phyloP scores from a whole-genome alignment of 202 grass and related monocot species.

The Schoenoplectus triqueter region DNA sequence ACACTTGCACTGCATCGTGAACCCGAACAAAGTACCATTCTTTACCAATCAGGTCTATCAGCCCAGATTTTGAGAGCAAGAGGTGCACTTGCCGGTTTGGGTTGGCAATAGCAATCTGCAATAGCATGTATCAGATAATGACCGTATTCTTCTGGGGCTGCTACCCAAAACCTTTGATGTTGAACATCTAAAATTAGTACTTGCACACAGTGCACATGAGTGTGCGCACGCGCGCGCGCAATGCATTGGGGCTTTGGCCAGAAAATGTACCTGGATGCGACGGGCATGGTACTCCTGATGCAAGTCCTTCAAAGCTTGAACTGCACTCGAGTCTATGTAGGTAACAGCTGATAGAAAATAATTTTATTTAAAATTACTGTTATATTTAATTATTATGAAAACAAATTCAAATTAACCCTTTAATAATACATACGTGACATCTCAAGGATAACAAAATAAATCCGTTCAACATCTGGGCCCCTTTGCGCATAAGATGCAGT shows the following conservation, averaged over 20 bases:
- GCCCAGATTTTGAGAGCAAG: constrained; percentile 68
- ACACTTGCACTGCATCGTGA: constrained; percentile 86
- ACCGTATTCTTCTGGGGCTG: neutral
- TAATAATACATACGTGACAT: constrained; percentile 78
- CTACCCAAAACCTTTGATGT: neutral
- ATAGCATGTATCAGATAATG: neutral
- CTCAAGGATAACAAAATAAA: constrained; percentile 90
- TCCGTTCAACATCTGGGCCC: constrained; percentile 65
- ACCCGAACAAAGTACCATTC: constrained; percentile 91
- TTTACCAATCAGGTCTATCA: constrained; percentile 70
- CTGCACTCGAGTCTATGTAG: constrained; percentile 89
- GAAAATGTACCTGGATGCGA: constrained; percentile 65
- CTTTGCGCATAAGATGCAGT: constrained; percentile 65
- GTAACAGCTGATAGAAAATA: constrained; percentile 77
- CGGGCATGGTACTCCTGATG: constrained; percentile 83
- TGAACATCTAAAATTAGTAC: neutral
- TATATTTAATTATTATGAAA: neutral
- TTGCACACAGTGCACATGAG: neutral
- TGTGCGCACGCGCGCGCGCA: no score
- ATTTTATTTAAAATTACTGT: constrained; percentile 35
- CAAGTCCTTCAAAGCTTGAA: constrained; percentile 95
- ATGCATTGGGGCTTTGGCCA: neutral
- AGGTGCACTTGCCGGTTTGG: constrained; percentile 79
- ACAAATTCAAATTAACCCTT: constrained; percentile 15
- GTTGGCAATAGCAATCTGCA: constrained; percentile 90